phyloP scores from a whole-genome alignment of 2,329 filamentous ascomycete genomes.

The Myriangium duriaei region DNA sequence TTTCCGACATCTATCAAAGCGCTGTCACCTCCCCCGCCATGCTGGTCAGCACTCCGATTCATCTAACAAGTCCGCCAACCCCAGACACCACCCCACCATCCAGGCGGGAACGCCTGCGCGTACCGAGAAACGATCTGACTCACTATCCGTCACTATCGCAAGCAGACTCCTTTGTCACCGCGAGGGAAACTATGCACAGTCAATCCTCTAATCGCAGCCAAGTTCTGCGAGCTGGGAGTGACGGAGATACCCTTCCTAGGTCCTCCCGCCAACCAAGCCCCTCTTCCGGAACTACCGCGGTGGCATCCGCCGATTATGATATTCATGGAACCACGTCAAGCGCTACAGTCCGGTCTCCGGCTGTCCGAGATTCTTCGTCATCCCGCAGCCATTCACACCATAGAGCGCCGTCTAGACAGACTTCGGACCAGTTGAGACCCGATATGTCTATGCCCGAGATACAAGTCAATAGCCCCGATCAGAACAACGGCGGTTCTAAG shows the following conservation, averaged over 20 bases:
- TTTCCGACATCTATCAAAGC: slow-evolving; percentile 23
- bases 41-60: slow-evolving; percentile 30
- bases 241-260: not conserved
- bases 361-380: no score
- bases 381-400: no score
- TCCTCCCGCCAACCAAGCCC: slow-evolving; percentile 4
- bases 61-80: slow-evolving; percentile 24
- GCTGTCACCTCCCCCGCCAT: slow-evolving; percentile 26
- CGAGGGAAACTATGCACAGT: slow-evolving; percentile 28
- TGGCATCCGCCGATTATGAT: no score
- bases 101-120: slow-evolving; percentile 13
- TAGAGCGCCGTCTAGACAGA: no score
- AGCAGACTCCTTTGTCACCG: slow-evolving; percentile 36
- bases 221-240: not conserved
- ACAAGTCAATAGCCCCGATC: no score
- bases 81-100: slow-evolving; percentile 25
- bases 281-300: no score
- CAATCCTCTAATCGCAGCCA: slow-evolving; percentile 21
- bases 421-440: no score
- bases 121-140: slow-evolving; percentile 14
- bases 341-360: no score
- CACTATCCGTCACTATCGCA: slow-evolving; percentile 26
- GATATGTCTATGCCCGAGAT: no score
- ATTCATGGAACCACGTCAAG: no score
- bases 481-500: no score